These are phyloP conservation scores for Adiantum capillusveneris DNA, from an alignment of 75 land plant species.

Conservation along the genomic window DNA sequence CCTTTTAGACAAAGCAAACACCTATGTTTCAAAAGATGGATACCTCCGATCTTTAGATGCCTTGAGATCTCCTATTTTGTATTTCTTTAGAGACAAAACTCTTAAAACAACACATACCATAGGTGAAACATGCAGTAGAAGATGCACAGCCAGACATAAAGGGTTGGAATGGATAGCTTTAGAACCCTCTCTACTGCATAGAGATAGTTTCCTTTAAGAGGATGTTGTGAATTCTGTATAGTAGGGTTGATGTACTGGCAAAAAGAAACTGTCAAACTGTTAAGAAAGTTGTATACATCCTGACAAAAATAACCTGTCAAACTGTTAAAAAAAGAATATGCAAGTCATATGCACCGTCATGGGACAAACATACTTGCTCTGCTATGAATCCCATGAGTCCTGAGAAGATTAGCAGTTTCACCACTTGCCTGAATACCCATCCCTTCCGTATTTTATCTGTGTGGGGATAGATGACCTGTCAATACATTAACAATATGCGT, in stretches of 20 bases:
- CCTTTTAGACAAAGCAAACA: too few species aligned
- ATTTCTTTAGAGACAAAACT: too few species aligned
- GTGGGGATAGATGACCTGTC: slow-evolving; percentile 75
- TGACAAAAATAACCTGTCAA: neutral
- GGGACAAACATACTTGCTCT: slow-evolving; percentile 54
- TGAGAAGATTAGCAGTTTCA: slow-evolving; percentile 71
- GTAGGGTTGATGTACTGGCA: slow-evolving; percentile 93
- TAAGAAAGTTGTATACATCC: too few species aligned
- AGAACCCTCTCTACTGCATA: slow-evolving; percentile 90
- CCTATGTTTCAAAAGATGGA: too few species aligned
- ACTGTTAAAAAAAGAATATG: neutral
- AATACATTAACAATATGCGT: neutral
- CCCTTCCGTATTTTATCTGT: slow-evolving; percentile 67
- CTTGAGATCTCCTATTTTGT: too few species aligned
- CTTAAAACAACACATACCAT: too few species aligned
- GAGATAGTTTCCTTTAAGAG: slow-evolving; percentile 81
- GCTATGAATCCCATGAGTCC: slow-evolving; percentile 94
- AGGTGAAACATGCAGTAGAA: slow-evolving; percentile 94
- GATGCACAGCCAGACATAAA: slow-evolving; percentile 98
- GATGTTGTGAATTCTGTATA: slow-evolving; percentile 86
- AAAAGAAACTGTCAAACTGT: neutral
- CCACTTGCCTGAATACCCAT: slow-evolving; percentile 77
- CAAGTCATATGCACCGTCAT: neutral
- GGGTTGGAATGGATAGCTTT: slow-evolving; percentile 88
- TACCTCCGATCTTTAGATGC: too few species aligned